Conservation (phyloP, 768 basidiomycete genomes). For the Xerocomellus amylosporus region DNA sequence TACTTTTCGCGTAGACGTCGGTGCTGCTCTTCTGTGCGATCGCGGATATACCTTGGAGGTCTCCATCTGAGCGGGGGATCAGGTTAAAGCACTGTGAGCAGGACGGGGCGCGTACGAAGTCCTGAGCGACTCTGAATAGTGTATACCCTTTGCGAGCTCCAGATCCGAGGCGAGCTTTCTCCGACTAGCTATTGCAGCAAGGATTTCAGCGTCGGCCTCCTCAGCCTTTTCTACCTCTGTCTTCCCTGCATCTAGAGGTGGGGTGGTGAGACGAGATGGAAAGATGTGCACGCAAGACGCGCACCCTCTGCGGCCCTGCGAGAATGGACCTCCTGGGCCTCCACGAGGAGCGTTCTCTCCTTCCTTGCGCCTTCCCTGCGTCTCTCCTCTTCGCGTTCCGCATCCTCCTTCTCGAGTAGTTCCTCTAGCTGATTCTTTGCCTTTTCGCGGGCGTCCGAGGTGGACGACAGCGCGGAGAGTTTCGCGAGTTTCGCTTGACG, state of each 20-base stretch:
- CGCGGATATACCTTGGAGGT: slow-evolving; percentile 79
- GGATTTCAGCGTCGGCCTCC: slow-evolving; percentile 86
- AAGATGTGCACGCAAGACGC: slow-evolving; percentile 9
- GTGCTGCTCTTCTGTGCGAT: slow-evolving; percentile 66
- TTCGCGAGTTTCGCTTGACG: slow-evolving; percentile 78
- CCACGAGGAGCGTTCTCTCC: slow-evolving; percentile 84
- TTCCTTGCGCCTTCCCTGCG: slow-evolving; percentile 71
- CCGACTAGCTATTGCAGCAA: slow-evolving; percentile 88
- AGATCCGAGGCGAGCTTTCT: slow-evolving; percentile 89
- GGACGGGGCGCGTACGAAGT: slow-evolving; percentile 57
- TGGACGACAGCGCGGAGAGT: slow-evolving; percentile 59
- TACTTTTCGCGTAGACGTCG: slow-evolving; percentile 79
- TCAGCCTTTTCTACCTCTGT: slow-evolving; percentile 80
- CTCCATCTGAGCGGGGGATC: slow-evolving; percentile 62
- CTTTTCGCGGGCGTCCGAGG: slow-evolving; percentile 47
- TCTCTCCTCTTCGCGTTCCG: slow-evolving; percentile 75
- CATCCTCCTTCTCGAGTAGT: slow-evolving; percentile 60
- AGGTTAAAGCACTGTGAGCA: background rate
- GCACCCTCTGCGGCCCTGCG: slow-evolving; percentile 79
- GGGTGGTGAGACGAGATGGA: slow-evolving; percentile 15
- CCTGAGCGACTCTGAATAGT: slow-evolving; percentile 82
- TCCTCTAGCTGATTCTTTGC: slow-evolving; percentile 54
- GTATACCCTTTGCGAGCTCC: slow-evolving; percentile 90
- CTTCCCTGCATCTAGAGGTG: slow-evolving; percentile 72
- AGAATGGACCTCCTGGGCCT: slow-evolving; percentile 93